Base-by-base conservation (phyloP, 2,329 filamentous ascomycete genomes). In the Thermoascus crustaceus region DNA sequence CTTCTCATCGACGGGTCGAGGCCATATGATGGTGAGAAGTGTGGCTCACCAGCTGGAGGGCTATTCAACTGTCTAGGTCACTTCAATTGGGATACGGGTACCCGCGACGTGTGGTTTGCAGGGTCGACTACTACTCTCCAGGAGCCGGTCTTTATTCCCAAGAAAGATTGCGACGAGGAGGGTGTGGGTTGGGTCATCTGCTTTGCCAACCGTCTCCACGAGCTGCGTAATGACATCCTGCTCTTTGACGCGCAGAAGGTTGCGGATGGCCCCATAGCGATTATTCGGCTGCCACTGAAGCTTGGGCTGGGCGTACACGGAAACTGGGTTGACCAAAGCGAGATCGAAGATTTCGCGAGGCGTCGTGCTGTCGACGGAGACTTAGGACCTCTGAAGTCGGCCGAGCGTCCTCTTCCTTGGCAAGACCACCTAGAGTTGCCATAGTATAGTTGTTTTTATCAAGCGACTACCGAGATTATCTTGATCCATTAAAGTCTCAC, bases 191-290 rank as follows among this genome's bases (percentile, higher is more conserved):
- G 53, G 26, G 40, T 60, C 4, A 46, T 58, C 11, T 47, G 44
- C 1, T 34, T 58, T 3, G 27, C 56, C 14, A 57, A 57, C 30
- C 53, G 55, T 35, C 58, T 71, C 3, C 69, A 71, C 42, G 45
- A 53, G 17, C 35, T 55, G 23, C 38, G 51, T 5, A 58, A 57
- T 36, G 58, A 63, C 39, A 44, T 61, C n/a, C 44, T 55, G 22
- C 51, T 61, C 7, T 44, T 63, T 14, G 57, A 60, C 29, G 53
- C 55, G 3, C 33, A 45, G 37, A 37, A 55, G 17, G 42, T 62
- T 17, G 39, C 41, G 2, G 46, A 53, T 22, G 55, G 37, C 0
- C 42, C 58, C 0, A 11, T 56, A n/a, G 56, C 57, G 1, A 44
- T 51, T 1, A 47, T 61, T 10, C 46, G 54, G 23, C 29, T 63